Percentiles rank a stretch among this genome's conserved stretches.
Evolutionary conservation across 257 asterid species (phyloP).

Genomic region (Lycium barbarum): DNA sequence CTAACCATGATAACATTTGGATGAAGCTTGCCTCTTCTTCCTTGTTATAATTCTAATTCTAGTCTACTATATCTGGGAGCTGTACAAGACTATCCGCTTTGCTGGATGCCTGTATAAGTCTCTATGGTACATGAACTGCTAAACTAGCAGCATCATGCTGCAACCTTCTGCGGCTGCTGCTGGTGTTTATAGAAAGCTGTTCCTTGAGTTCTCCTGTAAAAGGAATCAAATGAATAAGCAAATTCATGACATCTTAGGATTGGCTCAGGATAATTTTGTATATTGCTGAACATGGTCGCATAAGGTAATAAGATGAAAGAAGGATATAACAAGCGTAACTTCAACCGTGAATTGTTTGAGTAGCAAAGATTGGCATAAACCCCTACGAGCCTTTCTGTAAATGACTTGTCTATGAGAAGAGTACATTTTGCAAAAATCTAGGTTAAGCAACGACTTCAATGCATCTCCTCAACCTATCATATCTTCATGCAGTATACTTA

Average conservation of each 20-base stretch:
- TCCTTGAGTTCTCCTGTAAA: constrained; percentile 57
- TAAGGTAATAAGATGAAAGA: not conserved
- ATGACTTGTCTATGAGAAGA: not conserved
- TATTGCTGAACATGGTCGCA: not conserved
- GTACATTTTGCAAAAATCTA: not conserved
- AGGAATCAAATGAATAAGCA: constrained; percentile 12
- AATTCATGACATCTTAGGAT: not conserved
- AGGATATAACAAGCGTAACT: not conserved
- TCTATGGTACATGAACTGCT: not conserved
- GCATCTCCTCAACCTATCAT: not conserved
- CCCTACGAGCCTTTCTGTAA: not conserved
- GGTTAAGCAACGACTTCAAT: constrained; percentile 12
- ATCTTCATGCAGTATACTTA: constrained; percentile 10
- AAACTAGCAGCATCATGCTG: constrained; percentile 42
- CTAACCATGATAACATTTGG: not conserved
- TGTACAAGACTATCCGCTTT: constrained; percentile 14
- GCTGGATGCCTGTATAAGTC: not conserved
- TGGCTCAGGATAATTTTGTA: not conserved
- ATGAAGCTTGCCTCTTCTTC: constrained; percentile 4
- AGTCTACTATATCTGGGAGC: constrained; percentile 21
- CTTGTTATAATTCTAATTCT: not conserved
- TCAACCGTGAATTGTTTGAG: not conserved
- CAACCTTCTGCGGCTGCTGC: constrained; percentile 45
- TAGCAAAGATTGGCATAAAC: not conserved
- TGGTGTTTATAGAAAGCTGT: constrained; percentile 25